Conservation (phyloP, 805 yeast species). For the Wickerhamiella azyma region DNA sequence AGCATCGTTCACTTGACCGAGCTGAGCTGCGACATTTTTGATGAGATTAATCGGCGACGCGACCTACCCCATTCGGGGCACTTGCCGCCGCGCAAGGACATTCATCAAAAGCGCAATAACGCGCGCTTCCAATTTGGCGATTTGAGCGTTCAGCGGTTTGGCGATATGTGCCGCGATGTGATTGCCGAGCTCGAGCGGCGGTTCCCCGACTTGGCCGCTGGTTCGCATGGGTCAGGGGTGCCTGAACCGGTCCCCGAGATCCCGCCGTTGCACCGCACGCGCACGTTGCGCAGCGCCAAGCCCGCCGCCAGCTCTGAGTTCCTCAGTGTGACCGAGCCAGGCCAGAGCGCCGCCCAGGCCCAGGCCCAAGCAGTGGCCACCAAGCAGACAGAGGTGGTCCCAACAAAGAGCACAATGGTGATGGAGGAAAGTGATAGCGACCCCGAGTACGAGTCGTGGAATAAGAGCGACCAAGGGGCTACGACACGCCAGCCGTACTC, state of each 20-base stretch:
- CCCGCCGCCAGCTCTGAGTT: too few species aligned
- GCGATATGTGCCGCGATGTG: conserved; percentile 83
- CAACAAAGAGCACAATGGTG: conserved; percentile 68
- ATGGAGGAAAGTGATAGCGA: conserved; percentile 68
- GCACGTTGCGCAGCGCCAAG: conserved; percentile 6
- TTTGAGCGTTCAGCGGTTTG: conserved; percentile 67
- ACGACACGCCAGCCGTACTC: not conserved
- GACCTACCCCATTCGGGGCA: conserved; percentile 32
- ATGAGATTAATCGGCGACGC: conserved; percentile 73
- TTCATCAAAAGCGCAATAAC: conserved; percentile 89
- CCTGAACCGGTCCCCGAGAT: conserved; percentile 1
- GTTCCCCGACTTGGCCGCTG: conserved; percentile 32
- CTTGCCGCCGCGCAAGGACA: conserved; percentile 53
- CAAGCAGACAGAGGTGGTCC: conserved; percentile 42
- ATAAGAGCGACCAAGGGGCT: not conserved
- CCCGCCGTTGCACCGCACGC: conserved; percentile 5
- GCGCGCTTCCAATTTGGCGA: conserved; percentile 86
- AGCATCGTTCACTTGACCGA: conserved; percentile 62
- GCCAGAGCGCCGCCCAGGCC: not conserved
- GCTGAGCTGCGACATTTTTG: conserved; percentile 85
- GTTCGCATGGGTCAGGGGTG: not conserved
- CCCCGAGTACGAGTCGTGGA: conserved; percentile 1
- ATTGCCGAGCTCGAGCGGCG: conserved; percentile 75
- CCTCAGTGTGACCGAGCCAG: too few species aligned
- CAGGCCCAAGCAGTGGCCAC: conserved; percentile 27